Evolutionary conservation across 2,329 filamentous ascomycete genomes (phyloP), one percentile per base, ranked within the genome.

Genomic region (Penicillium concentricum): DNA sequence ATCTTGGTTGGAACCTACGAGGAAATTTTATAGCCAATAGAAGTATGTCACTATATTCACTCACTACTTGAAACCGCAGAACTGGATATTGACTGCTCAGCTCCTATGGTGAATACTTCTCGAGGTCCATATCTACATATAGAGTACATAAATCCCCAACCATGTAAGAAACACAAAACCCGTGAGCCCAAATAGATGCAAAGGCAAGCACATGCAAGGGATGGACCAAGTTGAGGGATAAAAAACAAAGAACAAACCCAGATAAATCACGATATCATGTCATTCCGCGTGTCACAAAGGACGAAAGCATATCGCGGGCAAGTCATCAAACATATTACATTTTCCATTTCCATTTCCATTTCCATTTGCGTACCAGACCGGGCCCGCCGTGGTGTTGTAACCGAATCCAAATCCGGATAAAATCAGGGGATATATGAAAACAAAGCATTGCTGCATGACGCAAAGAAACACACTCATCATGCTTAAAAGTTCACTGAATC

Each of bases 371-470:
- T 59, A 63, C 63, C 63, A 60, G 60, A 67, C 56, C 66, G 69
- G 68, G 52, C 69, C 70, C 56, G 70, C 70, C 69, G 70, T 65
- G 66, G 67, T 65, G 20, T 18, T 51, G 38, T 24, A 34, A 32
- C 38, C 20, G 64, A 51, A 41, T 57, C 51, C 46, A 58, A 62
- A 51, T 56, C 57, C 39, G n/a, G 38, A 44, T 18, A 65, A 58
- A 47, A 39, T 57, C 34, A 51, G 54, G 54, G 62, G 58, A 63
- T 64, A 63, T 58, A 60, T 56, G 57, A 54, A 59, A 58, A 61
- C 30, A 59, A 54, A 44, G 59, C 35, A 56, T 57, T 38, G 37
- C 56, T 48, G 54, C 28, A 65, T 55, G 45, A 58, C 57, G 57
- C 46, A 62, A 57, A 34, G 54, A 53, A 59, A 47, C 43, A 60